Percentiles rank a stretch among this genome's conserved stretches.
Conservation (phyloP, 2,329 filamentous ascomycete genomes). For the Ceratocystis destructans region DNA sequence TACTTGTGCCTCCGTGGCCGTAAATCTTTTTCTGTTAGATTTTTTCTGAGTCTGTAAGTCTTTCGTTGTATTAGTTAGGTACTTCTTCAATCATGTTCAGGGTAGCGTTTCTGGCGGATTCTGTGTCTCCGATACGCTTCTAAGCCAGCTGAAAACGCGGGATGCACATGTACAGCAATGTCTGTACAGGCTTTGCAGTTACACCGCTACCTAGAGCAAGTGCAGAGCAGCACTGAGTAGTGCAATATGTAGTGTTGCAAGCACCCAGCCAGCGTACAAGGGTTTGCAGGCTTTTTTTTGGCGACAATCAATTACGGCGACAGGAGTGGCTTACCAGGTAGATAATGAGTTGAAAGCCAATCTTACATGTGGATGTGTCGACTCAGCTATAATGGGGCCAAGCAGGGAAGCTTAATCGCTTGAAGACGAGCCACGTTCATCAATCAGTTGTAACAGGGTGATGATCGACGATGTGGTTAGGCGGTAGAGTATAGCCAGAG, state of each 20-base stretch:
- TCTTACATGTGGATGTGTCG: slow-evolving; percentile 1
- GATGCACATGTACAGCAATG: neutral
- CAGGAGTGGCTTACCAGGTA: slow-evolving; percentile 2
- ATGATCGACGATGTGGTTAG: neutral
- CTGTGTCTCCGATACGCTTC: neutral
- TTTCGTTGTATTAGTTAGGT: neutral
- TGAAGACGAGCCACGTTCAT: slow-evolving; percentile 9
- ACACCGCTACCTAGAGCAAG: neutral
- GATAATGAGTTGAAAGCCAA: slow-evolving; percentile 1
- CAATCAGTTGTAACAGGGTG: neutral
- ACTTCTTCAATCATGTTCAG: neutral
- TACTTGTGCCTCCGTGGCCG: neutral
- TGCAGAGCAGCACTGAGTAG: neutral
- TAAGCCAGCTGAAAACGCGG: neutral
- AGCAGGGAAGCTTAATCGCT: slow-evolving; percentile 1
- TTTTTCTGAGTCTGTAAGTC: neutral
- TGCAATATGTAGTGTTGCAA: neutral
- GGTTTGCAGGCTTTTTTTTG: neutral
- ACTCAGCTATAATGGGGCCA: slow-evolving; percentile 1
- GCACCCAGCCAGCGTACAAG: neutral
- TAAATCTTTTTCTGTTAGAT: neutral
- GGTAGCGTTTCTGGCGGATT: neutral
- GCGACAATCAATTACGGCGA: neutral
- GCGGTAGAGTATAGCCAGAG: no score
- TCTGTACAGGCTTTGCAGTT: neutral